Percentiles rank a stretch among this genome's conserved stretches.
Evolutionary conservation across 768 basidiomycete species (phyloP).

Genomic region (Boletus pseudo-olivaceus): DNA sequence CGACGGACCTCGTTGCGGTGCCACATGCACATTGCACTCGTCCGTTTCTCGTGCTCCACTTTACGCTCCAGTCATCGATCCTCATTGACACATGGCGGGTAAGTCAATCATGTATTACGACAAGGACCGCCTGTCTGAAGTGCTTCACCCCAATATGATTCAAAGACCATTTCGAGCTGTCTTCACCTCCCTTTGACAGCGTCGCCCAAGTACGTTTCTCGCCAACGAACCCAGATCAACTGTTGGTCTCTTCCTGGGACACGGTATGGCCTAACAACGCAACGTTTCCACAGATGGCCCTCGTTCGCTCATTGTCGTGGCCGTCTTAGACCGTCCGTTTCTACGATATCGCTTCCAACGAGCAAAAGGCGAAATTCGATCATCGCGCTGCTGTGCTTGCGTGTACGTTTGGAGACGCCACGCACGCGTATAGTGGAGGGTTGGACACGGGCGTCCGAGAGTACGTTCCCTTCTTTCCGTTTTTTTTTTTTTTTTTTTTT

Average conservation of each 20-base stretch:
- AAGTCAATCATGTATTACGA: not conserved
- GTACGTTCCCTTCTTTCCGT: slow-evolving; percentile 35
- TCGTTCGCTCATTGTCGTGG: slow-evolving; percentile 32
- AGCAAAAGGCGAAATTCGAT: slow-evolving; percentile 77
- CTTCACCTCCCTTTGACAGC: slow-evolving; percentile 80
- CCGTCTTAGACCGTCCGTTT: slow-evolving; percentile 61
- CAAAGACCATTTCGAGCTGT: slow-evolving; percentile 41
- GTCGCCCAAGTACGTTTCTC: slow-evolving; percentile 81
- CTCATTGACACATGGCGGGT: slow-evolving; percentile 25
- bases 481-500: too few relatives aligned
- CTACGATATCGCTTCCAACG: slow-evolving; percentile 53
- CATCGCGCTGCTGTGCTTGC: slow-evolving; percentile 88
- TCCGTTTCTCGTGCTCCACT: not conserved
- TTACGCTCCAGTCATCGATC: not conserved
- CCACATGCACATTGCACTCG: not conserved
- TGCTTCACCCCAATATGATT: not conserved
- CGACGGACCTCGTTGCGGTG: not conserved
- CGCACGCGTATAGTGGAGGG: slow-evolving; percentile 79
- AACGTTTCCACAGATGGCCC: not conserved
- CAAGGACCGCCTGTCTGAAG: not conserved
- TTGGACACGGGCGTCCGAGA: slow-evolving; percentile 80
- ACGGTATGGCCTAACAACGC: slow-evolving; percentile 39
- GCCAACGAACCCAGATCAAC: slow-evolving; percentile 69
- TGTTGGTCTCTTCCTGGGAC: slow-evolving; percentile 92
- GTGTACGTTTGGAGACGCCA: slow-evolving; percentile 65